Conservation (phyloP, 2,329 filamentous ascomycete genomes). For the Lecanicillium sp. region DNA sequence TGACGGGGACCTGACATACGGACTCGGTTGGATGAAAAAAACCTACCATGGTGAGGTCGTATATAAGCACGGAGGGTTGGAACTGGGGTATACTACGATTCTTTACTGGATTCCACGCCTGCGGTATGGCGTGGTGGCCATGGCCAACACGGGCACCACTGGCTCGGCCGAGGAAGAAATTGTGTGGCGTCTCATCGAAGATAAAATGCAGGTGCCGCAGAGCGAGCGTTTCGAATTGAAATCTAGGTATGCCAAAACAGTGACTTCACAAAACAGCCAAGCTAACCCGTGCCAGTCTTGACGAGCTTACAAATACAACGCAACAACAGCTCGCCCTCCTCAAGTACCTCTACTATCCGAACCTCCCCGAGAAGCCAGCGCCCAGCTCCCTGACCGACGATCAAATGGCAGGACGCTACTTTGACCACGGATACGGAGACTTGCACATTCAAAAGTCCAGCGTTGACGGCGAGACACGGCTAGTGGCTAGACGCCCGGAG, state of each 20-base stretch:
- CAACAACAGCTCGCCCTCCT: not conserved
- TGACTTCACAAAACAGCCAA: too few species aligned
- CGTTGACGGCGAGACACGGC: not conserved
- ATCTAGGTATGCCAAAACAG: not conserved
- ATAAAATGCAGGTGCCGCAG: not conserved
- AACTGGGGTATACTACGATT: not conserved
- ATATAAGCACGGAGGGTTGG: not conserved
- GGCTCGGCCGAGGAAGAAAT: not conserved
- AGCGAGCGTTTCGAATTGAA: not conserved
- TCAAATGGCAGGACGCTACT: not conserved
- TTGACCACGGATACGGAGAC: not conserved
- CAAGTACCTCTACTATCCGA: not conserved
- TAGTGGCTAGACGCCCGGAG: not conserved
- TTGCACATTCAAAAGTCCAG: not conserved
- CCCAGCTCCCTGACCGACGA: not conserved
- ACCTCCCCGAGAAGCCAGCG: not conserved
- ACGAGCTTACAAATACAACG: too few species aligned
- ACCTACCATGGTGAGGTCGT: slow-evolving; percentile 10
- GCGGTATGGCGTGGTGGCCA: not conserved
- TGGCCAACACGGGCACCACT: not conserved
- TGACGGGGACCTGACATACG: slow-evolving; percentile 6
- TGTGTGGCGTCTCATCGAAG: not conserved
- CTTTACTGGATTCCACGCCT: not conserved
- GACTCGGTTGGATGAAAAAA: slow-evolving; percentile 7
- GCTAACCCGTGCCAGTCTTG: not conserved